A percentile compares a stretch with the other conserved stretches of the same genome.
These are phyloP conservation scores for Clohesyomyces aquaticus DNA, from an alignment of 495 filamentous ascomycete genomes.

Conservation along the genomic window DNA sequence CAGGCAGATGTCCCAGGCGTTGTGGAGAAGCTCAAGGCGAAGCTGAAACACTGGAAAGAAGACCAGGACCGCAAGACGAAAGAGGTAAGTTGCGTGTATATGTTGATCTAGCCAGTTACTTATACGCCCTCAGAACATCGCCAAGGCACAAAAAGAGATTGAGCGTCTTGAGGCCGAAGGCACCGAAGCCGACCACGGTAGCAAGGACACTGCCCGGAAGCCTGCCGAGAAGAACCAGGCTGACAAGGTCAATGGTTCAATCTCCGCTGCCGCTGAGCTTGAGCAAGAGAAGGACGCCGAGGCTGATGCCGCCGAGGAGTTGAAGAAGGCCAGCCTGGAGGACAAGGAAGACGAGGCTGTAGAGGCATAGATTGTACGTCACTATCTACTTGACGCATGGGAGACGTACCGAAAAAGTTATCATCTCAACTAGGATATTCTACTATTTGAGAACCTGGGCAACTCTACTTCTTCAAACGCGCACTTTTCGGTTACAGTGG, in stretches of 20 bases:
- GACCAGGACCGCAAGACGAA: constrained; percentile 90
- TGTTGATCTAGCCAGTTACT: too few relatives aligned
- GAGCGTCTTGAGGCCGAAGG: constrained; percentile 63
- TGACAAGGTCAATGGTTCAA: constrained; percentile 55
- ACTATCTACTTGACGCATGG: neutral
- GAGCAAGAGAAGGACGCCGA: constrained; percentile 63
- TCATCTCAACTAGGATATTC: constrained; percentile 15
- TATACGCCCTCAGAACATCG: constrained; percentile 63
- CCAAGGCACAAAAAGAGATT: constrained; percentile 70
- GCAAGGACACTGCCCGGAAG: constrained; percentile 57
- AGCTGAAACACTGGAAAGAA: constrained; percentile 89
- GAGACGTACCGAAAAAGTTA: constrained; percentile 14
- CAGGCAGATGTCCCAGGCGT: constrained; percentile 76
- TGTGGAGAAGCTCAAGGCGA: constrained; percentile 86
- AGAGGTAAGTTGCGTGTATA: constrained; percentile 79
- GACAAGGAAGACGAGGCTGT: constrained; percentile 47
- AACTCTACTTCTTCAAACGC: neutral
- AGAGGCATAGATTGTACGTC: constrained; percentile 18
- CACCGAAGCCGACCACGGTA: constrained; percentile 39
- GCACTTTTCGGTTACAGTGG: too few relatives aligned
- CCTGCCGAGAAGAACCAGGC: constrained; percentile 54
- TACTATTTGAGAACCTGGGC: neutral
- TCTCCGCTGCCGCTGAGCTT: constrained; percentile 58
- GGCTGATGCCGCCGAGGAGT: constrained; percentile 60
- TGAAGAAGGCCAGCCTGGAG: constrained; percentile 63